A percentile compares a stretch with the other conserved stretches of the same genome.
phyloP scores from a whole-genome alignment of 495 filamentous ascomycete species.

The Annulohypoxylon stygium region DNA sequence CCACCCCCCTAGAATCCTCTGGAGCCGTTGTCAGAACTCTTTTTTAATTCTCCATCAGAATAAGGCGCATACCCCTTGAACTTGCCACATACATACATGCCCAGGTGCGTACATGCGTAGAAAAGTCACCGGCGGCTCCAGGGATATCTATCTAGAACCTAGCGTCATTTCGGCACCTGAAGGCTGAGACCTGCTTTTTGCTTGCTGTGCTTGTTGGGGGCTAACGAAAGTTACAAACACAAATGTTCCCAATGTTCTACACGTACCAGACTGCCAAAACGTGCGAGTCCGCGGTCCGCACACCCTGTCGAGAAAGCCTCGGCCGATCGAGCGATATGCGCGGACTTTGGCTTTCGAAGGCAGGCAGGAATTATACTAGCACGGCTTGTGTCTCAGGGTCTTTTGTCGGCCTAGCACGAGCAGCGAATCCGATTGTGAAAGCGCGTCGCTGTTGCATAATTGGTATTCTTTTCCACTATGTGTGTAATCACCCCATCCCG shows the following conservation, averaged over 20 bases:
- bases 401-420: background rate
- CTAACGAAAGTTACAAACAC: background rate
- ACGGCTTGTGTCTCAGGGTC: background rate
- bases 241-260: background rate
- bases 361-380: conserved; percentile 1
- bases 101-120: too few relatives aligned
- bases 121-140: background rate
- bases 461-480: background rate
- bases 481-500: background rate
- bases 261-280: conserved; percentile 3
- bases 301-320: conserved; percentile 16
- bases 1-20: conserved; percentile 24
- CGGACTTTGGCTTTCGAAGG: background rate
- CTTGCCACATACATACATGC: background rate
- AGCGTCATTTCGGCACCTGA: conserved; percentile 18
- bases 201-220: background rate
- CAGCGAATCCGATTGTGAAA: conserved; percentile 4
- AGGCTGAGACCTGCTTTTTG: conserved; percentile 30
- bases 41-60: conserved; percentile 43
- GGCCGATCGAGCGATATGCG: background rate
- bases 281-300: conserved; percentile 20
- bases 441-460: background rate
- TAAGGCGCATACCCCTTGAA: conserved; percentile 17
- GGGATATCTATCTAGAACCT: background rate
- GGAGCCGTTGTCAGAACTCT: conserved; percentile 43